Evolutionary conservation across 2,329 filamentous ascomycete species (phyloP), one percentile per base, ranked within the genome.

Genomic region (Aschersonia sp.): DNA sequence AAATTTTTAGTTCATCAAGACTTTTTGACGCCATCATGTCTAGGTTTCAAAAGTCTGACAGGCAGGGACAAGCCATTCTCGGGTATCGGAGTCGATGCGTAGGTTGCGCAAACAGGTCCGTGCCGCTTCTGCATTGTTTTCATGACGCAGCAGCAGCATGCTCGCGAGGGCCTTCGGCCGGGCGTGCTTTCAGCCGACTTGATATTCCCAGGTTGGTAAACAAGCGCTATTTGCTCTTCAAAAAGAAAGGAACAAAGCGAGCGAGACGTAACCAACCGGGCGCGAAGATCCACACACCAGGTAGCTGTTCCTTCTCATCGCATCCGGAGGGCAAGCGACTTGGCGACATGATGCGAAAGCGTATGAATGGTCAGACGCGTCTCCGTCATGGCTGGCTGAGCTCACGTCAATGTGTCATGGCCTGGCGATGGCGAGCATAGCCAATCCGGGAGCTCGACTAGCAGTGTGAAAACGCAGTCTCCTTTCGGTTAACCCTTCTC

Each of bases 1-100:
- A 51, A 57, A 50, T 55, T 40, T 11, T 40, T 11, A 14, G 37
- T 43, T 4, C 41, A 8, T 10, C 12, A 12, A 37, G 8, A 37
- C 8, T 12, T 37, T 37, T 37, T 37, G 35, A 37, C 35, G 35
- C 35, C 35, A 37, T 37, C 22, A 22, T 22, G 22, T 22, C 22
- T 22, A 37, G 35, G 35, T 37, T 37, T 37, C 35, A 37, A 12
- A 22, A 22, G 8, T 37, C 12, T 37, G 35, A 37, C 35, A 12
- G 35, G 35, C 35, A 37, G 35, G 35, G 35, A 37, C 35, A 8
- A 37, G 35, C 35, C 35, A 37, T 8, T 12, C 35, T 37, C 35
- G 35, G 35, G 35, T 37, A 37, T 37, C 35, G 12, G 35, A 37
- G 8, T 9, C 35, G 8, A 3, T 5, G 35, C 12, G 35, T 37